Evolutionary conservation across 2,329 filamentous ascomycete genomes (phyloP).

Genomic region (Salinomyces thailandicus): DNA sequence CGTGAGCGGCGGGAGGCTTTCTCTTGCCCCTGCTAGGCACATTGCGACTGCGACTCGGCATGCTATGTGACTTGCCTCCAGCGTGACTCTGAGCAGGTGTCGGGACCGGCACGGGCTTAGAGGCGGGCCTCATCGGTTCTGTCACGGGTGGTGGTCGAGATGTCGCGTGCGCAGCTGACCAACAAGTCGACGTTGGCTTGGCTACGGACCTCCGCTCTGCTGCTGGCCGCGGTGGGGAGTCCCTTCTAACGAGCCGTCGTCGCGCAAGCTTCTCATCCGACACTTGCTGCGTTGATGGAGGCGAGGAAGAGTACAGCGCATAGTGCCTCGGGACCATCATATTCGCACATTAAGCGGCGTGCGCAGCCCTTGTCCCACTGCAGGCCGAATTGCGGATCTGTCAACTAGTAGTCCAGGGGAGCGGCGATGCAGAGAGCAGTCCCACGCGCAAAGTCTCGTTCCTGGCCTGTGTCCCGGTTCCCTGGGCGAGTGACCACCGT

Average conservation of each 20-base stretch:
- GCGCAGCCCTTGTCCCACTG: too few relatives aligned
- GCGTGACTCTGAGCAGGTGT: slow-evolving; percentile 1
- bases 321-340: slow-evolving; percentile 40
- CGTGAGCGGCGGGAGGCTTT: slow-evolving; percentile 23
- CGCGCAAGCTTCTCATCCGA: slow-evolving; percentile 11
- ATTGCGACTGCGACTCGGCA: slow-evolving; percentile 14
- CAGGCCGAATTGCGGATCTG: not conserved
- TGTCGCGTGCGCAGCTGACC: not conserved
- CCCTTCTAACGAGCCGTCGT: slow-evolving; percentile 7
- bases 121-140: slow-evolving; percentile 7
- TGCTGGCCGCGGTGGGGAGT: not conserved
- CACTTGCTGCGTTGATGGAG: slow-evolving; percentile 16
- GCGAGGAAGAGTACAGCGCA: slow-evolving; percentile 30
- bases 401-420: not conserved
- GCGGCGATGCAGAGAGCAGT: too few relatives aligned
- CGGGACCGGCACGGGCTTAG: slow-evolving; percentile 14
- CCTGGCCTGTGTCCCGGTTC: not conserved
- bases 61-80: slow-evolving; percentile 12
- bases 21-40: slow-evolving; percentile 10
- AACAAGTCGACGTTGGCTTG: not conserved
- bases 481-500: too few relatives aligned
- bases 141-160: not conserved
- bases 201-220: too few relatives aligned
- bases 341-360: too few relatives aligned
- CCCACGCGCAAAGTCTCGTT: too few relatives aligned